A percentile compares a stretch with the other conserved stretches of the same genome.
Conservation (phyloP, 306 rosid species). For the Ochetophila trinervis region DNA sequence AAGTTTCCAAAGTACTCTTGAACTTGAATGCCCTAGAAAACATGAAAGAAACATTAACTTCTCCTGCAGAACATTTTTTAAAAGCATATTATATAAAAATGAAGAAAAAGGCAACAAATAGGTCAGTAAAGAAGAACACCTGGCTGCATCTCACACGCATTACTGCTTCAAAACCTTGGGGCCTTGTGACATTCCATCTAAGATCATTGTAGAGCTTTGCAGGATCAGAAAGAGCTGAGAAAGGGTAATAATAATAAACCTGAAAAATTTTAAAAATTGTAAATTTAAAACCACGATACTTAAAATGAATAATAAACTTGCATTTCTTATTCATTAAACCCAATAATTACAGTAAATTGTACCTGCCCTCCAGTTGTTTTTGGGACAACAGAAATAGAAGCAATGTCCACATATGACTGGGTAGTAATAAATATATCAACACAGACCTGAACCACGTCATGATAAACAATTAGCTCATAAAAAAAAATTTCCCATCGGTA, state of each 20-base stretch:
- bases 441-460: constrained; percentile 65
- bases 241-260: constrained; percentile 93
- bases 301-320: neutral
- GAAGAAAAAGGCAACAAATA: neutral
- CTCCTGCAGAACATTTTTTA: neutral
- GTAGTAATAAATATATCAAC: constrained; percentile 87
- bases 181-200: constrained; percentile 95
- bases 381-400: constrained; percentile 83
- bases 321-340: neutral
- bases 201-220: constrained; percentile 97
- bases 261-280: constrained; percentile 32
- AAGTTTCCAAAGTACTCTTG: constrained; percentile 90
- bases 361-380: constrained; percentile 99
- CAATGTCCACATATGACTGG: constrained; percentile 81
- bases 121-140: constrained; percentile 40
- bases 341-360: constrained; percentile 5
- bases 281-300: neutral
- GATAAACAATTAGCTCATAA: constrained; percentile 23
- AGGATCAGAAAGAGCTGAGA: constrained; percentile 90
- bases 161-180: constrained; percentile 97
- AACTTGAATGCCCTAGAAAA: constrained; percentile 86
- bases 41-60: constrained; percentile 19
- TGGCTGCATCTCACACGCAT: constrained; percentile 99
- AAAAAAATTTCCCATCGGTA: constrained; percentile 14
- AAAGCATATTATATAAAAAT: neutral